Percentiles rank a stretch among this genome's conserved stretches.
These are phyloP conservation scores for Aspergillus versicolor DNA, from an alignment of 2,329 filamentous ascomycete species.

Conservation along the genomic window DNA sequence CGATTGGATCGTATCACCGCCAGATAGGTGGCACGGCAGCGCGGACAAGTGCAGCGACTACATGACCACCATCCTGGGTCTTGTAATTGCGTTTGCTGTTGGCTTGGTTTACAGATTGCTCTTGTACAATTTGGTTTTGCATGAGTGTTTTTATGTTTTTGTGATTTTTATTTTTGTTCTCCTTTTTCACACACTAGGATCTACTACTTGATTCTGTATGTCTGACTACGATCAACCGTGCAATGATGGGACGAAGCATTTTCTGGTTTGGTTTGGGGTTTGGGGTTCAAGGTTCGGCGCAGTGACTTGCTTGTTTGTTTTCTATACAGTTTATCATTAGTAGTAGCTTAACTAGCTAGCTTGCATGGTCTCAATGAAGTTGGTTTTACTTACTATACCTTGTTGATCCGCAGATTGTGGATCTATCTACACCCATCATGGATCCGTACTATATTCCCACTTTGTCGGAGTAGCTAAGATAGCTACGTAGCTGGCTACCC, in stretches of 20 bases:
- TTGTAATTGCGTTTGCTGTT: not conserved
- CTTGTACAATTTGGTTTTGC: not conserved
- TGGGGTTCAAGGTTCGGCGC: not conserved
- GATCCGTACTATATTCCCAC: not conserved
- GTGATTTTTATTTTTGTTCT: not conserved
- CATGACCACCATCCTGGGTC: not conserved
- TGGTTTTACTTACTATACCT: not conserved
- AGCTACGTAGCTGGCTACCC: not conserved
- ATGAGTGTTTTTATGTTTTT: not conserved
- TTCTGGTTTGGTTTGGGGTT: not conserved
- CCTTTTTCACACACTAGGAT: not conserved
- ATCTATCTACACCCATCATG: not conserved
- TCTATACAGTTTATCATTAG: not conserved
- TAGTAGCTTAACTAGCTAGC: not conserved
- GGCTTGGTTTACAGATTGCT: not conserved
- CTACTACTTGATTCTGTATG: constrained; percentile 2
- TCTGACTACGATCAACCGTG: constrained; percentile 7
- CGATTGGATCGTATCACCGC: constrained; percentile 48
- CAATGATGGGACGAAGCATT: constrained; percentile 15
- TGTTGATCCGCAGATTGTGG: not conserved
- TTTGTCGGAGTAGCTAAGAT: not conserved
- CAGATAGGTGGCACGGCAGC: constrained; percentile 42
- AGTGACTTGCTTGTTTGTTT: not conserved
- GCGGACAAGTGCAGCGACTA: constrained; percentile 33
- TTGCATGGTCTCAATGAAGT: not conserved